phyloP scores from a whole-genome alignment of 305 asterid genomes.

The Euphrasia arctica region DNA sequence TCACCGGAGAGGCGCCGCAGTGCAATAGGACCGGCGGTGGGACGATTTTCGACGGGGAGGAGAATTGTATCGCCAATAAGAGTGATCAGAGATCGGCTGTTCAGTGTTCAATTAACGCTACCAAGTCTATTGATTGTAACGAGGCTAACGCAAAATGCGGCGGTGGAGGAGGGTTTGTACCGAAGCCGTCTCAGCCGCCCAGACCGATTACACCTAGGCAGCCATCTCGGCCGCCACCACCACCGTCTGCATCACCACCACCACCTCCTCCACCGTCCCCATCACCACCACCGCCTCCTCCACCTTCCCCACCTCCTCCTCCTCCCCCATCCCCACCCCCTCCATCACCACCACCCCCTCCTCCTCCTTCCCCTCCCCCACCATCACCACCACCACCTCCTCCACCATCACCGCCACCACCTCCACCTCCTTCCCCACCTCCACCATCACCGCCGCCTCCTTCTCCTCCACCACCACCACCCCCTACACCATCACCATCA shows the following conservation, averaged over 20 bases:
- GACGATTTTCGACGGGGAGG: slow-evolving; percentile 37
- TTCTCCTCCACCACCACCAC: slow-evolving; percentile 23
- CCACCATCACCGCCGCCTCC: slow-evolving; percentile 32
- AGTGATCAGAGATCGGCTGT: slow-evolving; percentile 49
- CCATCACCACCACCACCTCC: slow-evolving; percentile 29
- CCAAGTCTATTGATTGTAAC: slow-evolving; percentile 66
- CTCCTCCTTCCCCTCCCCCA: slow-evolving; percentile 21
- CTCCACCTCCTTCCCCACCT: slow-evolving; percentile 25
- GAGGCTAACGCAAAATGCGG: slow-evolving; percentile 36
- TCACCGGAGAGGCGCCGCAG: slow-evolving; percentile 50
- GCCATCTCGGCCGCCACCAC: slow-evolving; percentile 24
- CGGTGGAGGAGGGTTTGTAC: background rate
- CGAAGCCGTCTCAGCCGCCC: slow-evolving; percentile 23
- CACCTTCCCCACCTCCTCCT: background rate
- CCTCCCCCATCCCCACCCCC: slow-evolving; percentile 28
- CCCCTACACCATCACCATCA: slow-evolving; percentile 14
- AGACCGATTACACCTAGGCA: slow-evolving; percentile 19
- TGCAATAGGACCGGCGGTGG: slow-evolving; percentile 43
- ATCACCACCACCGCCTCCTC: too few species aligned
- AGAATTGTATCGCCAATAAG: slow-evolving; percentile 66
- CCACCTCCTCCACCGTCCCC: slow-evolving; percentile 21
- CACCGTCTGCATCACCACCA: slow-evolving; percentile 30
- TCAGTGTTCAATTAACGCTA: slow-evolving; percentile 60
- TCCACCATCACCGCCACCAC: slow-evolving; percentile 21
- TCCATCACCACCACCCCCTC: slow-evolving; percentile 25